Base-by-base conservation (phyloP, 176 grass and related monocot genomes). In the Pontederia paniculata region DNA sequence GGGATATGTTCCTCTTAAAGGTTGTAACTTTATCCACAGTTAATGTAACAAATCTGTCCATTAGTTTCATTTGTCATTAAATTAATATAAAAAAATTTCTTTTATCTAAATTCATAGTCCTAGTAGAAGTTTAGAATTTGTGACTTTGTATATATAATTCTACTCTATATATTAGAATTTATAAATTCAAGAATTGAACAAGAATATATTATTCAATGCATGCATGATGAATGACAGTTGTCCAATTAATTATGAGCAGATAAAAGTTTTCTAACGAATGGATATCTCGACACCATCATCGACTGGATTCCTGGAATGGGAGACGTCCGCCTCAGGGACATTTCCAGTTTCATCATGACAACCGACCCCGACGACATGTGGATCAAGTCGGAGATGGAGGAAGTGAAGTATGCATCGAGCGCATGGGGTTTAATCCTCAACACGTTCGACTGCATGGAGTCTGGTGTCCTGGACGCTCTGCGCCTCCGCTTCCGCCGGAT, bases 1-100 rank as follows among this genome's bases (percentile, higher is more conserved):
- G n/a, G n/a, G n/a, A n/a, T n/a, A n/a, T n/a, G n/a, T n/a, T n/a
- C n/a, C n/a, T n/a, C n/a, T n/a, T n/a, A n/a, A 23, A 58, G 70
- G 65, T n/a, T n/a, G n/a, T n/a, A n/a, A n/a, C n/a, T 65, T 80
- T 44, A 37, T 22, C 51, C 52, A 72, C 1, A 63, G 71, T 52
- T 57, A 65, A 17, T 80, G 69, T 31, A 2, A 66, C 45, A 65
- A 74, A 73, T 69, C 49, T 79, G 25, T 23, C 6, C 9, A 23
- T n/a, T n/a, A n/a, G n/a, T 57, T 21, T 23, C 15, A 5, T 57
- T 57, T 57, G 45, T 48, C 12, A 48, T 12, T 12, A 2, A 14
- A 48, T 12, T 12, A 48, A 48, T 9, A 48, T 9, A 3, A 48
- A 12, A 9, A 48, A 48, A 48, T 48, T 48, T 48, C 45, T 12